Evolutionary conservation across 371 early-diverging fungal species (phyloP), one percentile per base, ranked within the genome.

Genomic region (Dinochytrium kinnereticum): DNA sequence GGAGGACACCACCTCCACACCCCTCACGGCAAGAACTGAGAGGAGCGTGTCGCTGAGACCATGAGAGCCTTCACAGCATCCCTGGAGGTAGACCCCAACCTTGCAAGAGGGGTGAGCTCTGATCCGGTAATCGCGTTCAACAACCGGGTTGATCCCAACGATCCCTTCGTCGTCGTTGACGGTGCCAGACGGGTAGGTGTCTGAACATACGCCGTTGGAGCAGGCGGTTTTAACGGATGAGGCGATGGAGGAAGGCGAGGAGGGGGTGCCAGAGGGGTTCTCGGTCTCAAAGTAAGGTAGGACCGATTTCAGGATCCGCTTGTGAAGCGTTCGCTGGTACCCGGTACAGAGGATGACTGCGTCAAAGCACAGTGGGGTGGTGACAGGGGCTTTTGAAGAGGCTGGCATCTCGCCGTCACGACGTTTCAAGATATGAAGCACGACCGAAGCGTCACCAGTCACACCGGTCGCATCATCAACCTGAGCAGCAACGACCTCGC

Each of bases 31-130:
- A 1, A 76, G 59, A 21, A 72, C 69, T 13, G 76, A 76, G 24
- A 78, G 76, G 15, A 78, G 40, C 21, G 79, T 75, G 57, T 78
- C 79, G 49, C 64, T 53, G 15, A 78, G 51, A 1, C 79, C 79
- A 67, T 78, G 79, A 15, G 79, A 77, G 1, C 59, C 31, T 34
- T 78, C 75, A 39, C 72, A 71, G 64, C 76, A 78, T 28, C 79
- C 79, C 36, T 76, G 76, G 3, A 76, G 61, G 67, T 78, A 78
- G 61, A 78, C 53, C 1, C 68, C 68, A 40, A 66, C 50, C 5
- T 65, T 57, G 61, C 68, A 59, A 0, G 40, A 17, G 24, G 15
- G 21, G 37, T 1, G 30, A 19, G 69, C 59, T 50, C 15, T 7
- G 5, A 68, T 44, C n/a, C 69, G 30, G 69, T 73, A 73, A 36